phyloP scores from a whole-genome alignment of 2,329 filamentous ascomycete species.

The Trichophyton equinum region DNA sequence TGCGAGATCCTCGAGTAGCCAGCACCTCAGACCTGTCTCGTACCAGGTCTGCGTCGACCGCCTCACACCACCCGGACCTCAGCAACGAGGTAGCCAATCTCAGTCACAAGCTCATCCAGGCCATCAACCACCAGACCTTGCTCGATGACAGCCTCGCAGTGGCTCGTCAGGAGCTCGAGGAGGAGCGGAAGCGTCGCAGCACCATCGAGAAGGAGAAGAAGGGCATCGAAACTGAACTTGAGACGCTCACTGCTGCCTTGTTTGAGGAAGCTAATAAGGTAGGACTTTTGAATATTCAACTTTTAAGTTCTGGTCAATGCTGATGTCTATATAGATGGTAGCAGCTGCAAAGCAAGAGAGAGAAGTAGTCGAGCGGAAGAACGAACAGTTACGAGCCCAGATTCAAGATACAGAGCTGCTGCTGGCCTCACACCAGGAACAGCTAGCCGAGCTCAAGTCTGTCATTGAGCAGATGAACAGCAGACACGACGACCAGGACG shows the following conservation, averaged over 20 bases:
- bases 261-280: slow-evolving; percentile 94
- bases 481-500: slow-evolving; percentile 56
- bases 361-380: slow-evolving; percentile 67
- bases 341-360: slow-evolving; percentile 75
- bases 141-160: slow-evolving; percentile 79
- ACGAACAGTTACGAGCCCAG: slow-evolving; percentile 75
- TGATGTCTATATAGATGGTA: slow-evolving; percentile 55
- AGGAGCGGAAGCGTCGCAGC: slow-evolving; percentile 53
- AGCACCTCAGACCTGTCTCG: slow-evolving; percentile 26
- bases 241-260: slow-evolving; percentile 78
- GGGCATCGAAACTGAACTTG: slow-evolving; percentile 81
- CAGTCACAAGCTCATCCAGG: slow-evolving; percentile 91
- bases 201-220: slow-evolving; percentile 68
- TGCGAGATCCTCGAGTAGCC: slow-evolving; percentile 33
- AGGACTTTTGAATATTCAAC: slow-evolving; percentile 4
- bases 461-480: slow-evolving; percentile 80
- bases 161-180: slow-evolving; percentile 63
- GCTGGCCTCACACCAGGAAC: slow-evolving; percentile 81
- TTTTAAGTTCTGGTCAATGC: slow-evolving; percentile 9
- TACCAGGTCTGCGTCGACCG: slow-evolving; percentile 22
- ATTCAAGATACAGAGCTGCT: slow-evolving; percentile 76
- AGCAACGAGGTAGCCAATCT: slow-evolving; percentile 73
- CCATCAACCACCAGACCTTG: slow-evolving; percentile 89
- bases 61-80: slow-evolving; percentile 44
- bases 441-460: slow-evolving; percentile 76